Evolutionary conservation across 2,329 filamentous ascomycete species (phyloP).

Genomic region (Cladosporium austrohemisphaericum): DNA sequence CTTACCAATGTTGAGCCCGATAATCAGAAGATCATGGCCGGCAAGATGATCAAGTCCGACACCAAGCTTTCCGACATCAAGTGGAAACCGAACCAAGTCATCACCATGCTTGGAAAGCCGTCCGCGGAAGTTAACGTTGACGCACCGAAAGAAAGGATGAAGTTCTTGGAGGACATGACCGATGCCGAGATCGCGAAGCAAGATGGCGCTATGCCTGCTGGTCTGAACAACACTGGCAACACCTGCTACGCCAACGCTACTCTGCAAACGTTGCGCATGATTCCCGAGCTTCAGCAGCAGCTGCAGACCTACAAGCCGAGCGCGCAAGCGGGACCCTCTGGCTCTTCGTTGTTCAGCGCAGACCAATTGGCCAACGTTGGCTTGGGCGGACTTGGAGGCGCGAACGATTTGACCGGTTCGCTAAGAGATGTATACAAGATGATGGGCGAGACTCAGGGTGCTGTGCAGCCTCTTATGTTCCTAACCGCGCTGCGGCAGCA

Average conservation of each 20-base stretch:
- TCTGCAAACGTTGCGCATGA: slow-evolving; percentile 80
- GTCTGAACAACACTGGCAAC: slow-evolving; percentile 88
- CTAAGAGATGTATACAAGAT: slow-evolving; percentile 80
- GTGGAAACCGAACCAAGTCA: slow-evolving; percentile 77
- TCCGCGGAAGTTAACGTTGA: slow-evolving; percentile 60
- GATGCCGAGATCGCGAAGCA: slow-evolving; percentile 83
- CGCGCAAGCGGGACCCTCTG: slow-evolving; percentile 20
- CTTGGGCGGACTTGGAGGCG: slow-evolving; percentile 55
- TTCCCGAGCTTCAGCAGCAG: slow-evolving; percentile 85
- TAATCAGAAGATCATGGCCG: slow-evolving; percentile 92
- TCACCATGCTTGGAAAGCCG: slow-evolving; percentile 97
- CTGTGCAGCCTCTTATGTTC: slow-evolving; percentile 80
- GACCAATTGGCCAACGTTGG: slow-evolving; percentile 47
- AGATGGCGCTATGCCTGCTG: slow-evolving; percentile 80
- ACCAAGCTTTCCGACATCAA: slow-evolving; percentile 78
- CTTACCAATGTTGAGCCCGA: slow-evolving; percentile 94
- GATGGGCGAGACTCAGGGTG: slow-evolving; percentile 84
- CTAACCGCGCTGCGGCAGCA: slow-evolving; percentile 71
- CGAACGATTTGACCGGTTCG: slow-evolving; percentile 69
- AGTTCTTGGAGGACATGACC: slow-evolving; percentile 96
- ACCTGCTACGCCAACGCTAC: slow-evolving; percentile 99
- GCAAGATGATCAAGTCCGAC: slow-evolving; percentile 94
- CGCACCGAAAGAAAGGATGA: slow-evolving; percentile 73
- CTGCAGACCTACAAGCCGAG: slow-evolving; percentile 58
- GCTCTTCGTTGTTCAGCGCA: slow-evolving; percentile 30